These are phyloP conservation scores for Talaromyces nanjingensis DNA, from an alignment of 495 filamentous ascomycete species.

Conservation along the genomic window DNA sequence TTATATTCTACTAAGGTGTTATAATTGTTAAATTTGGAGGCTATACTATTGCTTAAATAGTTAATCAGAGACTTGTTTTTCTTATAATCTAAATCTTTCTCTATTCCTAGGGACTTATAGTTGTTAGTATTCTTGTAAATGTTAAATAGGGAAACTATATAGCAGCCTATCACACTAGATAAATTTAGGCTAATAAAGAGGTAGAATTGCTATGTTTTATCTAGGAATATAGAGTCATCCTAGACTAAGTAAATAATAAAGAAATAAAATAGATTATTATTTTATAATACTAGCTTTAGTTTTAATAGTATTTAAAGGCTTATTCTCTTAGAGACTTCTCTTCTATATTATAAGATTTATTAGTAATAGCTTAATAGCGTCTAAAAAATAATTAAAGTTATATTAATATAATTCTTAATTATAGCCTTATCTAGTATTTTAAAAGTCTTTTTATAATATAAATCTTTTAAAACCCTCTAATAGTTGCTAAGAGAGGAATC, in stretches of 20 bases:
- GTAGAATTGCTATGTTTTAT: not conserved
- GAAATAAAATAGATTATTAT: constrained; percentile 4
- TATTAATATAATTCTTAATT: constrained; percentile 1
- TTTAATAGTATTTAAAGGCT: constrained; percentile 1
- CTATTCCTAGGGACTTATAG: not conserved
- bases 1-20: not conserved
- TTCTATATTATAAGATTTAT: not conserved
- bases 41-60: not conserved
- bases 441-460: constrained; percentile 10
- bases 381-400: not conserved
- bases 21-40: not conserved
- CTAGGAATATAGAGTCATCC: constrained; percentile 1
- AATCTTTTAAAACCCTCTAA: constrained; percentile 11
- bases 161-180: constrained; percentile 1
- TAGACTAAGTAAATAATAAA: constrained; percentile 6
- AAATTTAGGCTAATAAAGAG: constrained; percentile 5
- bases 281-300: not conserved
- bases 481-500: constrained; percentile 8
- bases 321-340: constrained; percentile 7
- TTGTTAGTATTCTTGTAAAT: not conserved
- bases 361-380: not conserved
- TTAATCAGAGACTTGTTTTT: not conserved
- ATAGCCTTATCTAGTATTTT: constrained; percentile 7
- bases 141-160: constrained; percentile 2
- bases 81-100: not conserved